phyloP scores from a whole-genome alignment of 2,329 filamentous ascomycete genomes.

The Fusarium sp. region DNA sequence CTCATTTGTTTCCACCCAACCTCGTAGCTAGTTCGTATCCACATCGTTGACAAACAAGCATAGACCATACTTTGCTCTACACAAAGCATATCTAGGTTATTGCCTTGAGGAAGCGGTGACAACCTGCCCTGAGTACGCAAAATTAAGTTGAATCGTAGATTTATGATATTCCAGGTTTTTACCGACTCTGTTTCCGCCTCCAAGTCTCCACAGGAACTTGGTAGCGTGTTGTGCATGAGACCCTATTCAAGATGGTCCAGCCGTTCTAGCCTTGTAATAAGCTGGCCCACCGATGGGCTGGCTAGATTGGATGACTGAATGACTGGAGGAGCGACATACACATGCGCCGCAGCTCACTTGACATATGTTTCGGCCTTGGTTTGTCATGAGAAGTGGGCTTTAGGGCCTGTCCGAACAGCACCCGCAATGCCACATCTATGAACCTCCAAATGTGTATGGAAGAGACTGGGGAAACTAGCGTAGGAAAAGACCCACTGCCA shows the following conservation, averaged over 20 bases:
- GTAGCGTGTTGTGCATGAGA: slow-evolving; percentile 25
- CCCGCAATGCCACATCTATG: slow-evolving; percentile 47
- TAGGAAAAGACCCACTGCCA: slow-evolving; percentile 24
- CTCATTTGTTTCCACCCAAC: slow-evolving; percentile 6
- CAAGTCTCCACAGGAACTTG: slow-evolving; percentile 21
- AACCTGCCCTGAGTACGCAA: background rate
- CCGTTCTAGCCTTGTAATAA: slow-evolving; percentile 23
- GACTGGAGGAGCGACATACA: slow-evolving; percentile 47
- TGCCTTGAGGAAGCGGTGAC: slow-evolving; percentile 1
- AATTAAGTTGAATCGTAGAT: slow-evolving; percentile 9
- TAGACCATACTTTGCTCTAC: background rate
- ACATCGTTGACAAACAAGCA: background rate
- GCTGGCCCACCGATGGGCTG: slow-evolving; percentile 38
- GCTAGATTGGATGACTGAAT: slow-evolving; percentile 26
- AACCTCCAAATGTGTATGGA: slow-evolving; percentile 40
- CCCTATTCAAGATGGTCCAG: slow-evolving; percentile 17
- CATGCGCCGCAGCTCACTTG: slow-evolving; percentile 53
- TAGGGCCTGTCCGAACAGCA: slow-evolving; percentile 41
- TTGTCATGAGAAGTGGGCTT: slow-evolving; percentile 34
- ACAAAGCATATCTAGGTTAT: slow-evolving; percentile 12
- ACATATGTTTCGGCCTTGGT: slow-evolving; percentile 46
- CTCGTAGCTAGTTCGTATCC: background rate
- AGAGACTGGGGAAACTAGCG: slow-evolving; percentile 32
- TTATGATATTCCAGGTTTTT: slow-evolving; percentile 26
- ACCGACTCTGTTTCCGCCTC: slow-evolving; percentile 23